Evolutionary conservation across 139 green algal species (phyloP).

Genomic region (Trebouxia sp.): DNA sequence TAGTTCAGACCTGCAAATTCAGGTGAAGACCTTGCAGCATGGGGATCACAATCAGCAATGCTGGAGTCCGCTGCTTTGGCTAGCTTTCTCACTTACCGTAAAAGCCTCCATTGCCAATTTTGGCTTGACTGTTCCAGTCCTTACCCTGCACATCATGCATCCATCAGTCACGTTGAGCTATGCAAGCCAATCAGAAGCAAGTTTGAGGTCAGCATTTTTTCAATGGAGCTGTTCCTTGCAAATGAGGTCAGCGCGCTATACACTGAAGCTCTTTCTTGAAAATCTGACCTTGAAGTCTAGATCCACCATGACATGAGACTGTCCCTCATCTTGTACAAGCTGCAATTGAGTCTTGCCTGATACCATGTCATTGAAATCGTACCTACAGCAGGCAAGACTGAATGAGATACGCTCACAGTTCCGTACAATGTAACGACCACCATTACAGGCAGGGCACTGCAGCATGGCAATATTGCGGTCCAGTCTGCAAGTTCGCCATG

Average conservation of each 20-base stretch:
- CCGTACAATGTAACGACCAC: too few relatives aligned
- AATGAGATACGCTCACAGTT: not conserved
- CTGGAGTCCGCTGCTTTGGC: not conserved
- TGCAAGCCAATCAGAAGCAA: too few relatives aligned
- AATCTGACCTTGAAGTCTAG: slow-evolving; percentile 65
- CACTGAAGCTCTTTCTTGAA: too few relatives aligned
- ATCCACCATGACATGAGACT: slow-evolving; percentile 71
- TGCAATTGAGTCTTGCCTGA: slow-evolving; percentile 86
- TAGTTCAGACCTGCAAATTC: slow-evolving; percentile 84
- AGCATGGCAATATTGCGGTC: not conserved
- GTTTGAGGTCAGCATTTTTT: too few relatives aligned
- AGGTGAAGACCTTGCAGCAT: not conserved
- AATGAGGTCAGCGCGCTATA: too few relatives aligned
- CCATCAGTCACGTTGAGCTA: too few relatives aligned
- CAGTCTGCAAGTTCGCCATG: too few relatives aligned
- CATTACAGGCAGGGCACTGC: too few relatives aligned
- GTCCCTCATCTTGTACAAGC: slow-evolving; percentile 73
- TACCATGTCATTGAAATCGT: slow-evolving; percentile 80
- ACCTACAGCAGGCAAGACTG: slow-evolving; percentile 45
- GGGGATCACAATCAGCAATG: not conserved
- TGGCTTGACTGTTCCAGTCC: slow-evolving; percentile 97
- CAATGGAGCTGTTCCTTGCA: too few relatives aligned
- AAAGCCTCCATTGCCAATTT: slow-evolving; percentile 93
- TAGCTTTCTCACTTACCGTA: slow-evolving; percentile 53
- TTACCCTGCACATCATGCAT: slow-evolving; percentile 73